phyloP scores from a whole-genome alignment of 352 stramenopile genomes.

The Plasmopara viticola region DNA sequence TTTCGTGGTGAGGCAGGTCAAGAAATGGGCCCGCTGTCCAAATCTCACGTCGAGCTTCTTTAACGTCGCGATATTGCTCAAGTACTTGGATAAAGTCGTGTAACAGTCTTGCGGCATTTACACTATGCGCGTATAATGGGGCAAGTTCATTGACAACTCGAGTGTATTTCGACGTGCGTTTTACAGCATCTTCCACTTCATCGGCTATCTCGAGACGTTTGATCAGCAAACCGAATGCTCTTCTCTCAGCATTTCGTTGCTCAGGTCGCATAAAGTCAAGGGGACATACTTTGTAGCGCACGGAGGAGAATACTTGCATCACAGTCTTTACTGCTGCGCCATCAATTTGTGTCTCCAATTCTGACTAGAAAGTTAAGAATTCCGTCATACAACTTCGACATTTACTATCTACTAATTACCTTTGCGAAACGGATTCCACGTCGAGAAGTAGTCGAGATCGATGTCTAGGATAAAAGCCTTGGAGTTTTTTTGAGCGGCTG shows the following conservation, averaged over 20 bases:
- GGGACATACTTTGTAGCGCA: constrained; percentile 29
- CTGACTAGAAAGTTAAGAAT: constrained; percentile 11
- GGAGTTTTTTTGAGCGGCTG: constrained; percentile 15
- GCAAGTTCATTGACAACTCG: constrained; percentile 9
- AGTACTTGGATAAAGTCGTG: constrained; percentile 20
- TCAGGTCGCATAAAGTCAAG: constrained; percentile 18
- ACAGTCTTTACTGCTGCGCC: constrained; percentile 19
- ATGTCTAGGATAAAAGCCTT: constrained; percentile 72
- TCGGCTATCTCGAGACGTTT: constrained; percentile 24
- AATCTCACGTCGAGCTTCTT: constrained; percentile 21
- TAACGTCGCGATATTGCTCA: constrained; percentile 16
- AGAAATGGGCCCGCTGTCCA: constrained; percentile 51
- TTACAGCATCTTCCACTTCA: constrained; percentile 5
- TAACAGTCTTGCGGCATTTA: constrained; percentile 16
- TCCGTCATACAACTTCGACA: background rate
- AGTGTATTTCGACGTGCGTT: constrained; percentile 7
- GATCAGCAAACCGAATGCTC: constrained; percentile 32
- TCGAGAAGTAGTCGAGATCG: constrained; percentile 89
- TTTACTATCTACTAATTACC: constrained; percentile 15
- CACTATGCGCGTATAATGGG: constrained; percentile 26
- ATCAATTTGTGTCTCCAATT: constrained; percentile 36
- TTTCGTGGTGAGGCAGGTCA: constrained; percentile 65
- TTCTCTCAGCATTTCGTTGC: constrained; percentile 22
- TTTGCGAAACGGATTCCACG: constrained; percentile 78
- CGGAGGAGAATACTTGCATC: constrained; percentile 31